These are phyloP conservation scores for Fusarium brevicatenulatum DNA, from an alignment of 2,329 filamentous ascomycete species.

Conservation along the genomic window DNA sequence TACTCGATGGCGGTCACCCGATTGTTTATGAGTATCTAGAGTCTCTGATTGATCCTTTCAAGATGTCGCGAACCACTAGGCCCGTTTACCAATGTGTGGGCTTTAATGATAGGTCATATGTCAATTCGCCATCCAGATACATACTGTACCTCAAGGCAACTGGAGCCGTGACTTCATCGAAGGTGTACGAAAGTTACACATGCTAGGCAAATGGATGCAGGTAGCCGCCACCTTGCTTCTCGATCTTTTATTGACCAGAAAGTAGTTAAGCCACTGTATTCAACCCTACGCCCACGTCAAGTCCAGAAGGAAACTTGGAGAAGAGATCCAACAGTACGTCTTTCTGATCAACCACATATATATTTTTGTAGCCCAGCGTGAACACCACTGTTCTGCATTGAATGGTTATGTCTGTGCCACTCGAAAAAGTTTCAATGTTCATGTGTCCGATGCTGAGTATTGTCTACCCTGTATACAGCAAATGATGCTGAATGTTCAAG, in stretches of 20 bases:
- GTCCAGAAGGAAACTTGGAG: neutral
- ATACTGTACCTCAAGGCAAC: constrained; percentile 1
- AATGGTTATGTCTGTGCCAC: neutral
- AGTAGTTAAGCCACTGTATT: neutral
- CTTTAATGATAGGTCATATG: neutral
- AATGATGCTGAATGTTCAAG: no score
- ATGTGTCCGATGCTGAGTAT: no score
- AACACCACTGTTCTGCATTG: neutral
- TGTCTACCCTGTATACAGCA: neutral
- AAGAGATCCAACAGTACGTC: neutral
- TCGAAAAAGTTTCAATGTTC: neutral
- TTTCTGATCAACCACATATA: neutral
- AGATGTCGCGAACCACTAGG: neutral
- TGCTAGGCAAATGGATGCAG: neutral
- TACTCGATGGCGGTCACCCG: constrained; percentile 11
- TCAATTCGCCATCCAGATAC: neutral
- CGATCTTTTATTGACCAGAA: neutral
- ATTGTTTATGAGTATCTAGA: neutral
- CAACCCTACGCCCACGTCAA: neutral
- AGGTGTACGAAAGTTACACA: constrained; percentile 1
- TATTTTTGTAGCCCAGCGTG: neutral
- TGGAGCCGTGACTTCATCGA: constrained; percentile 12
- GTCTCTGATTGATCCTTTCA: neutral
- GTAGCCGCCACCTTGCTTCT: neutral
- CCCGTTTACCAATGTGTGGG: no score